Evolutionary conservation across 2,329 filamentous ascomycete genomes (phyloP).

Genomic region (Berkeleyomyces basicola): DNA sequence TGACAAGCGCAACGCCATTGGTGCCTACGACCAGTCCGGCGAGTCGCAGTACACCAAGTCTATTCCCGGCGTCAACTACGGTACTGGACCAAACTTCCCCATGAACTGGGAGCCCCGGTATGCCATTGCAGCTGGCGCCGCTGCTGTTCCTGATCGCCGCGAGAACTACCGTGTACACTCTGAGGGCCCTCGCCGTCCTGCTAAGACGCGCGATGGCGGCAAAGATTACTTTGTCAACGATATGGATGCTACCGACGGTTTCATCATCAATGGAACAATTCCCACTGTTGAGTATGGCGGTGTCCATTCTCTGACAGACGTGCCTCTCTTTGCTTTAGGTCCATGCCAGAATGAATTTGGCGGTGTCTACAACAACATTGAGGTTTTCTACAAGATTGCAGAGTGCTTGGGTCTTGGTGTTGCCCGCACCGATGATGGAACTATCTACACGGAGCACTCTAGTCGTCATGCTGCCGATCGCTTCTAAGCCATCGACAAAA

Average conservation of each 20-base stretch:
- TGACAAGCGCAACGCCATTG: conserved; percentile 58
- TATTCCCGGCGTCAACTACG: conserved; percentile 45
- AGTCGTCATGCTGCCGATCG: conserved; percentile 9
- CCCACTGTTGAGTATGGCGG: conserved; percentile 46
- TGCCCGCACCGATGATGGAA: conserved; percentile 6
- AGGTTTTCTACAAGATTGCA: conserved; percentile 61
- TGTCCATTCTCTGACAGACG: conserved; percentile 62
- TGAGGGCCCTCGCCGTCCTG: conserved; percentile 44
- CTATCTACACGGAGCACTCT: background rate
- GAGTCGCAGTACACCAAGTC: conserved; percentile 55
- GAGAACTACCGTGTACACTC: conserved; percentile 62
- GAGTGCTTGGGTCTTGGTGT: conserved; percentile 43
- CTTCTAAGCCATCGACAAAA: conserved; percentile 1
- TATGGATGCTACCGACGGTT: conserved; percentile 46
- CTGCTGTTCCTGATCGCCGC: conserved; percentile 54
- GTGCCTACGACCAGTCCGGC: conserved; percentile 56
- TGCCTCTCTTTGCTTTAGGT: conserved; percentile 61
- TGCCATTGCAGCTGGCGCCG: conserved; percentile 57
- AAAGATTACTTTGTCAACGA: conserved; percentile 45
- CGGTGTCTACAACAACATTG: conserved; percentile 53
- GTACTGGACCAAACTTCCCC: conserved; percentile 60
- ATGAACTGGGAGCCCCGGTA: conserved; percentile 75
- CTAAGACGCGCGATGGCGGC: conserved; percentile 32
- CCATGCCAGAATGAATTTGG: conserved; percentile 65
- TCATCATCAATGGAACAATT: conserved; percentile 61